Conservation (phyloP, 192 early-diverging fungal species). For the Gonapodya prolifera region DNA sequence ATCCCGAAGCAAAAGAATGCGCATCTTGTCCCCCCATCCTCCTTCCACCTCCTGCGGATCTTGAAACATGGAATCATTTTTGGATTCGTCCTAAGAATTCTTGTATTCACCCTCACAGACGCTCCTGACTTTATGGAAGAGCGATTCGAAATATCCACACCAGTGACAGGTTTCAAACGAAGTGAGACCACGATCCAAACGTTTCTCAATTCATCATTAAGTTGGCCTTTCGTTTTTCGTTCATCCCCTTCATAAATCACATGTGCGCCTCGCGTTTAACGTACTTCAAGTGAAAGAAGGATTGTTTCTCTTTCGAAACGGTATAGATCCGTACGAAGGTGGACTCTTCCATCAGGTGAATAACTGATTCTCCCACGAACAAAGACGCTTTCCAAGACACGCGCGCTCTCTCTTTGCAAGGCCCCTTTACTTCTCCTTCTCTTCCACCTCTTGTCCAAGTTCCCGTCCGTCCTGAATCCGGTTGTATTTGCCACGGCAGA, state of each 20-base stretch:
- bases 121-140: neutral
- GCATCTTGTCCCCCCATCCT: neutral
- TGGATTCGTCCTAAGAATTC: neutral
- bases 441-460: constrained; percentile 5
- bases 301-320: constrained; percentile 56
- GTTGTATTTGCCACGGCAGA: neutral
- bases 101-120: neutral
- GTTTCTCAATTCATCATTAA: neutral
- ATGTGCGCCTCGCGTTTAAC: neutral
- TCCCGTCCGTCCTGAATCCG: constrained; percentile 2
- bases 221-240: neutral
- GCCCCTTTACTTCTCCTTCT: constrained; percentile 6
- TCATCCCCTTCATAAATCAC: neutral
- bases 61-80: neutral
- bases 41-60: neutral
- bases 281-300: constrained; percentile 87
- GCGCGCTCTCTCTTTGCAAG: constrained; percentile 5
- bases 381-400: neutral
- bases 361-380: neutral
- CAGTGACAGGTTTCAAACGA: constrained; percentile 77
- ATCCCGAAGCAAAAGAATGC: neutral
- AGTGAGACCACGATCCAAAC: constrained; percentile 24
- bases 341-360: constrained; percentile 78
- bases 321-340: constrained; percentile 75
- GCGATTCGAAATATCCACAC: constrained; percentile 60